Percentiles rank a stretch among this genome's conserved stretches.
Conservation (phyloP, 805 yeast species). For the Barnettozyma sp. region DNA sequence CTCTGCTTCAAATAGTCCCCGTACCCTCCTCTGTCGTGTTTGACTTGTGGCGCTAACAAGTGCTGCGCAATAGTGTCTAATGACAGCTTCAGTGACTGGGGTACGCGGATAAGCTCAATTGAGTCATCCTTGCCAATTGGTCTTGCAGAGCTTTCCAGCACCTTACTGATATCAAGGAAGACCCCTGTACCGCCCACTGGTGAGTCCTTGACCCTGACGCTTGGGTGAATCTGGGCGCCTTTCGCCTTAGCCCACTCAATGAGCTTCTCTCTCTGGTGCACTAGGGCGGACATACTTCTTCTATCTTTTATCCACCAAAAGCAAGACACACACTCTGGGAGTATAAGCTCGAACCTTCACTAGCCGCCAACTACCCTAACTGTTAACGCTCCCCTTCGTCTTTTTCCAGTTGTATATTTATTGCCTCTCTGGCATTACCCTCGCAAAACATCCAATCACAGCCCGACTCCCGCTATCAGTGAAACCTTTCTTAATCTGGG, state of each 20-base stretch:
- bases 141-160: constrained; percentile 3
- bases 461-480: no score
- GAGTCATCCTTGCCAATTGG: constrained; percentile 8
- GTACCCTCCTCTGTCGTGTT: constrained; percentile 11
- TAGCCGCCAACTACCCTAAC: no score
- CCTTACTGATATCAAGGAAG: constrained; percentile 18
- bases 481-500: not conserved
- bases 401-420: no score
- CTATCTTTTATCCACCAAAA: no score
- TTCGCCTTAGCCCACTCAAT: constrained; percentile 13
- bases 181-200: constrained; percentile 33
- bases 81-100: constrained; percentile 27
- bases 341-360: no score
- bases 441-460: no score
- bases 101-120: constrained; percentile 35
- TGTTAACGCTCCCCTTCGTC: no score
- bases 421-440: no score
- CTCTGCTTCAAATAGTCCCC: constrained; percentile 15
- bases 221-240: constrained; percentile 10
- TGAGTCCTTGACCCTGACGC: constrained; percentile 20
- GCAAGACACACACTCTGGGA: no score
- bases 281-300: constrained; percentile 7
- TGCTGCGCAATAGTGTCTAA: constrained; percentile 25
- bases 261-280: constrained; percentile 10
- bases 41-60: constrained; percentile 14